These are phyloP conservation scores for Aspergillus transmontanensis DNA, from an alignment of 2,329 filamentous ascomycete species.

Conservation along the genomic window DNA sequence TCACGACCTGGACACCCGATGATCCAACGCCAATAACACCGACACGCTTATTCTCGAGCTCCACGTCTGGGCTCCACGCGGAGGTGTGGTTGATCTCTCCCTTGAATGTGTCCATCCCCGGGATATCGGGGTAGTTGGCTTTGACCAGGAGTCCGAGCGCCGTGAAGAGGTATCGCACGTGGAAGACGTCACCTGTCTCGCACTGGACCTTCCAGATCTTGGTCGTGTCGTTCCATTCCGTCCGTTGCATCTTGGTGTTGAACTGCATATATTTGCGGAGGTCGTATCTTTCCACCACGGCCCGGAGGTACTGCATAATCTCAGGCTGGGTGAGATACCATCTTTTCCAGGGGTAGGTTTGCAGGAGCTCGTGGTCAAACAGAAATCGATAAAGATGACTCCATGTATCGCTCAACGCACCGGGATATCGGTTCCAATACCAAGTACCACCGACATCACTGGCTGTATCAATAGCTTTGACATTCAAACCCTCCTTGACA, in stretches of 20 bases:
- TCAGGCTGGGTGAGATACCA: conserved; percentile 26
- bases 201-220: conserved; percentile 19
- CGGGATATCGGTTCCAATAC: conserved; percentile 51
- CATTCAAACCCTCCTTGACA: conserved; percentile 38
- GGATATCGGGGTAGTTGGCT: conserved; percentile 56
- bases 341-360: conserved; percentile 8
- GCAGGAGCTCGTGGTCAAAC: conserved; percentile 28
- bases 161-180: conserved; percentile 18
- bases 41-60: conserved; percentile 50
- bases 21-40: conserved; percentile 47
- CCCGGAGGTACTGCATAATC: conserved; percentile 30
- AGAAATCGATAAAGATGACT: conserved; percentile 30
- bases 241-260: conserved; percentile 18
- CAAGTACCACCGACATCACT: conserved; percentile 46
- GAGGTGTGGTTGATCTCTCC: conserved; percentile 57
- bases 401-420: conserved; percentile 44
- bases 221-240: conserved; percentile 13
- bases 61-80: conserved; percentile 52
- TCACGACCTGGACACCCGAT: conserved; percentile 31
- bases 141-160: conserved; percentile 32
- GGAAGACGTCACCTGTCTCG: conserved; percentile 9
- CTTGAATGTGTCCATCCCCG: conserved; percentile 54
- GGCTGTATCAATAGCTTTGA: conserved; percentile 44
- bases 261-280: conserved; percentile 25
- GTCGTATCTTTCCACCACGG: conserved; percentile 26